These are phyloP conservation scores for Cyphellophora attinorum DNA, from an alignment of 2,329 filamentous ascomycete genomes.

Conservation along the genomic window DNA sequence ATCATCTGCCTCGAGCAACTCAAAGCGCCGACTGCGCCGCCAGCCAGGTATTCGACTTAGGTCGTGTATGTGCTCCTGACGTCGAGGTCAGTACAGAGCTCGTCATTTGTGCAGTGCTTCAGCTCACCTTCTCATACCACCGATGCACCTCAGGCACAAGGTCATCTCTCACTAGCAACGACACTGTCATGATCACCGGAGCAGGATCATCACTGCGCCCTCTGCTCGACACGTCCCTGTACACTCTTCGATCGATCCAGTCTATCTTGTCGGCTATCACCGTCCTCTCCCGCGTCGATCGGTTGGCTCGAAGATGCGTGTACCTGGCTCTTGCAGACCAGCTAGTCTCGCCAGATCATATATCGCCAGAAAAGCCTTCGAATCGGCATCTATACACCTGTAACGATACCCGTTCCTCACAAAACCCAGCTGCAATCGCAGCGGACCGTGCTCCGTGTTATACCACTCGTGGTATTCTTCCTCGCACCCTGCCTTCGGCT, in stretches of 20 bases:
- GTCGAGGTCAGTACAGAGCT: not conserved
- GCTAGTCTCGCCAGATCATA: constrained; percentile 9
- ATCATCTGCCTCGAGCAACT: constrained; percentile 1
- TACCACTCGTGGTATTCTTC: constrained; percentile 79
- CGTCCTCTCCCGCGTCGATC: constrained; percentile 3
- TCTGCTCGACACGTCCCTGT: constrained; percentile 1
- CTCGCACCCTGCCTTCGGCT: constrained; percentile 1
- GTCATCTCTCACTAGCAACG: constrained; percentile 3
- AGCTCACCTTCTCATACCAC: constrained; percentile 4
- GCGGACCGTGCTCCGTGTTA: constrained; percentile 83
- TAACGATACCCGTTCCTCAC: constrained; percentile 73
- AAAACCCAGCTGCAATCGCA: constrained; percentile 64
- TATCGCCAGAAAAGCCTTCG: constrained; percentile 3
- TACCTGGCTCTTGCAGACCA: constrained; percentile 4
- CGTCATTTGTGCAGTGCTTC: too few relatives aligned
- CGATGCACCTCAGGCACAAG: constrained; percentile 1
- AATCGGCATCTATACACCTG: constrained; percentile 51
- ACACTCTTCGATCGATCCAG: constrained; percentile 4
- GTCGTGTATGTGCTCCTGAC: constrained; percentile 4
- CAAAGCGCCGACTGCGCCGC: constrained; percentile 3
- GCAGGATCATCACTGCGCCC: constrained; percentile 1
- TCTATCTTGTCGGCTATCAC: constrained; percentile 3
- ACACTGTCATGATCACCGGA: constrained; percentile 1
- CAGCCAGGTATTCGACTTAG: constrained; percentile 2
- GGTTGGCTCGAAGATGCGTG: constrained; percentile 5